Evolutionary conservation across 345 rosid genomes (phyloP).

Genomic region (Hypericum perforatum): DNA sequence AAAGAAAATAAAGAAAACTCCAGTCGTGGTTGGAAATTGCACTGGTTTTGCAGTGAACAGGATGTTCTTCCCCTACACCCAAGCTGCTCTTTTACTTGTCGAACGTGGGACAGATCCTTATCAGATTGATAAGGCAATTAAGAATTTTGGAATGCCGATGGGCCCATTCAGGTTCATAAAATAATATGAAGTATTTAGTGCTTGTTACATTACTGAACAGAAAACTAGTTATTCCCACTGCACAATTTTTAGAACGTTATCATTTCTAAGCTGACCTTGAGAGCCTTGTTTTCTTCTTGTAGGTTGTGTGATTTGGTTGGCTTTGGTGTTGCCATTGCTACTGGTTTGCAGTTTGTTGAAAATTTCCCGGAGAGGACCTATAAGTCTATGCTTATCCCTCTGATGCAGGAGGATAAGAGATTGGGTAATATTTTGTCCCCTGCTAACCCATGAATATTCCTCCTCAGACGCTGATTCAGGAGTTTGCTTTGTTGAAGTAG

Average conservation of each 20-base stretch:
- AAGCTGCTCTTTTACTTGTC: slow-evolving; percentile 65
- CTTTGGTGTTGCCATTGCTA: slow-evolving; percentile 83
- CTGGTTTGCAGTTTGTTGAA: slow-evolving; percentile 63
- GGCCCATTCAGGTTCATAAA: slow-evolving; percentile 30
- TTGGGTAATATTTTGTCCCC: slow-evolving; percentile 34
- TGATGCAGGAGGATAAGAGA: slow-evolving; percentile 92
- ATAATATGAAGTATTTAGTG: slow-evolving; percentile 19
- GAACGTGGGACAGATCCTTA: slow-evolving; percentile 78
- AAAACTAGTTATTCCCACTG: no score
- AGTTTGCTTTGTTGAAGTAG: slow-evolving; percentile 5
- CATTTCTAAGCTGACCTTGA: no score
- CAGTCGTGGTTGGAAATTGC: slow-evolving; percentile 92
- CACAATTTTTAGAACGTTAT: no score
- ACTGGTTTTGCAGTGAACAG: slow-evolving; percentile 98
- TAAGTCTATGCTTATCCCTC: slow-evolving; percentile 75
- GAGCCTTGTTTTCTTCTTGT: slow-evolving; percentile 13
- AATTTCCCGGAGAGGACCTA: slow-evolving; percentile 75
- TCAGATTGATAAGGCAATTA: slow-evolving; percentile 59
- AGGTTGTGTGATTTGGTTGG: slow-evolving; percentile 90
- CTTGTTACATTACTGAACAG: not conserved
- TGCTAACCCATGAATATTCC: not conserved
- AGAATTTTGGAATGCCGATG: slow-evolving; percentile 99
- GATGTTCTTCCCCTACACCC: slow-evolving; percentile 94
- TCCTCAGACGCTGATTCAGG: not conserved
- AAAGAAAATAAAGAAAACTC: slow-evolving; percentile 84